A percentile compares a stretch with the other conserved stretches of the same genome.
These are phyloP conservation scores for Salix arbutifolia DNA, from an alignment of 345 rosid genomes.

Conservation along the genomic window DNA sequence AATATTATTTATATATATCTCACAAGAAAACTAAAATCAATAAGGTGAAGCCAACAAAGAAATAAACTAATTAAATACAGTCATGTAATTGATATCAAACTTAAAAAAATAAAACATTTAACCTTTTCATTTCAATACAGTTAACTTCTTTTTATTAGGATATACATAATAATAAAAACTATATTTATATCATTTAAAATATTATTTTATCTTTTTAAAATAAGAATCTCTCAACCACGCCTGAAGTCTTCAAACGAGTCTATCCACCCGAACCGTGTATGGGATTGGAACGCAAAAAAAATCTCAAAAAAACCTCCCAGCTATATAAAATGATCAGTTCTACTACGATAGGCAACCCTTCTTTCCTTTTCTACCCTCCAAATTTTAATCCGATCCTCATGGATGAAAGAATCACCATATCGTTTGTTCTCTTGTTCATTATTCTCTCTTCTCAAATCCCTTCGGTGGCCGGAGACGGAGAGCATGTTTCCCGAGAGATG, in stretches of 20 bases:
- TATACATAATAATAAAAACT: no score
- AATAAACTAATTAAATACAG: no score
- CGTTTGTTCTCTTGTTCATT: conserved; percentile 20
- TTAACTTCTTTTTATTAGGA: no score
- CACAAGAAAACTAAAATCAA: no score
- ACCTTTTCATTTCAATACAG: no score
- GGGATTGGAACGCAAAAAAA: not conserved
- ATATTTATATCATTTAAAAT: no score
- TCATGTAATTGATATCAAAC: no score
- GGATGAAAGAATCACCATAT: conserved; percentile 12
- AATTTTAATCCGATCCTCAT: not conserved
- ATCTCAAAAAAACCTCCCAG: not conserved
- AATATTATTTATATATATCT: no score
- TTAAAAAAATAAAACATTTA: no score
- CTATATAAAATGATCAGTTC: not conserved
- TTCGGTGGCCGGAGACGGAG: conserved; percentile 19
- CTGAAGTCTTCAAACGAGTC: not conserved
- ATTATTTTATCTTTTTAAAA: no score
- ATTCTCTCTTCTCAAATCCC: conserved; percentile 15
- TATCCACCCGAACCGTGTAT: not conserved
- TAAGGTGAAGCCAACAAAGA: no score
- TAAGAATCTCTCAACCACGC: not conserved
- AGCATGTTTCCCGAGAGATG: not conserved
- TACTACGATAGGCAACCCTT: no score
- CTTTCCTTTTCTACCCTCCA: not conserved